Evolutionary conservation across 495 filamentous ascomycete genomes (phyloP).

Genomic region (Aspergillus kassunensis): DNA sequence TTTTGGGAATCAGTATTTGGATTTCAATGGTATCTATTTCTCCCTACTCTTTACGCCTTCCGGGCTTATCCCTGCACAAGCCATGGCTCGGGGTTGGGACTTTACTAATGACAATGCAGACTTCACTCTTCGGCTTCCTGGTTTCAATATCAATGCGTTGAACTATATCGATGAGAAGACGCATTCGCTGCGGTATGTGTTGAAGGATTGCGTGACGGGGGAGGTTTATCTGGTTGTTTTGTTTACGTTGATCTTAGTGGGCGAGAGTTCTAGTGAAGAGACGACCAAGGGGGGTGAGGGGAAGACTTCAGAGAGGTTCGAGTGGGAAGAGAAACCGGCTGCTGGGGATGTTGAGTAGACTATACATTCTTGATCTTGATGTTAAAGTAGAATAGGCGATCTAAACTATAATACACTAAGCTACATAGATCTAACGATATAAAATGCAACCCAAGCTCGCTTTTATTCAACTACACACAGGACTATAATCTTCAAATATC

Average conservation of each 20-base stretch:
- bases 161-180: slow-evolving; percentile 78
- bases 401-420: too few relatives aligned
- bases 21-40: slow-evolving; percentile 61
- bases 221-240: slow-evolving; percentile 73
- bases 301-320: slow-evolving; percentile 19
- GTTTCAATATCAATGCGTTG: slow-evolving; percentile 69
- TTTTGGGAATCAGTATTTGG: slow-evolving; percentile 90
- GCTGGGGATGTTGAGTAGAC: slow-evolving; percentile 20
- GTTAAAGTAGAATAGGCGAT: too few relatives aligned
- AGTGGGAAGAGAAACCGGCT: slow-evolving; percentile 24
- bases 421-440: too few relatives aligned
- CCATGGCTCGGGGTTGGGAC: neutral
- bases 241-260: slow-evolving; percentile 59
- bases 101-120: slow-evolving; percentile 31
- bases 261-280: neutral
- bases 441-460: too few relatives aligned
- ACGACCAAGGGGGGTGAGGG: slow-evolving; percentile 1
- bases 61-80: neutral
- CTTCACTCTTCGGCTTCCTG: slow-evolving; percentile 76
- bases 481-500: too few relatives aligned
- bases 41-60: neutral
- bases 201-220: slow-evolving; percentile 68
- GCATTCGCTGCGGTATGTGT: slow-evolving; percentile 78
- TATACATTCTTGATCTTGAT: too few relatives aligned
- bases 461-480: too few relatives aligned